Base-by-base conservation (phyloP, 129 eudicot species). In the Chrysanthemum seticuspe region DNA sequence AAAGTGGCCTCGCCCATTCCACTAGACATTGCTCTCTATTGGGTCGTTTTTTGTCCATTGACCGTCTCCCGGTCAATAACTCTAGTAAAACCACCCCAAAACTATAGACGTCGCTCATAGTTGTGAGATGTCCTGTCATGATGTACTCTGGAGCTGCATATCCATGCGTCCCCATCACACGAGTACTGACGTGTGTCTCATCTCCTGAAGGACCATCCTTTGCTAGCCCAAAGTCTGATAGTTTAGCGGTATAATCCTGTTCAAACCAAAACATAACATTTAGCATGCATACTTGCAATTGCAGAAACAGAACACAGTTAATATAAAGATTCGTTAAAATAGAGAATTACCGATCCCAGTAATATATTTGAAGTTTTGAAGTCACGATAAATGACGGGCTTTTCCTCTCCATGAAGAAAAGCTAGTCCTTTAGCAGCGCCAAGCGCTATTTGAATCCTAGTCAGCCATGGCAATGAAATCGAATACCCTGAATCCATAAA, bases 381-480 rank as follows among this genome's bases (percentile, higher is more conserved):
- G 71, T 93, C 98, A 16, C 98, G 84, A 52, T 80, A 90, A 4
- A 93, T 93, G 44, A 93, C 96, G 10, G 98, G 97, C 48, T 93
- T 90, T 65, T 90, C 89, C 74, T 82, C 87, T 59, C 92, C 92
- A 65, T 93, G 98, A 45, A 93, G 97, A 76, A 89, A 93, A 27
- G 92, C 92, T 13, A 93, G 84, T 63, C 98, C 97, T 78, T 87
- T 93, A 7, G 98, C 98, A 57, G 97, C 96, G 36, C 89, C 98
- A 63, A 90, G 72, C 51, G 92, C 97, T 58, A 90, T 90, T 56
- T 86, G 85, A 29, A 90, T 84, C 71, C 98, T 79, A 21, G 92
- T 93, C 77, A 83, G 76, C 98, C 98, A 93, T 44, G 98, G 90
- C 81, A 93, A 71, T 19, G 97, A 71, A 60, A 82, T 73, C 5